Evolutionary conservation across 2,329 filamentous ascomycete species (phyloP).

Genomic region (Blastomyces parvus): DNA sequence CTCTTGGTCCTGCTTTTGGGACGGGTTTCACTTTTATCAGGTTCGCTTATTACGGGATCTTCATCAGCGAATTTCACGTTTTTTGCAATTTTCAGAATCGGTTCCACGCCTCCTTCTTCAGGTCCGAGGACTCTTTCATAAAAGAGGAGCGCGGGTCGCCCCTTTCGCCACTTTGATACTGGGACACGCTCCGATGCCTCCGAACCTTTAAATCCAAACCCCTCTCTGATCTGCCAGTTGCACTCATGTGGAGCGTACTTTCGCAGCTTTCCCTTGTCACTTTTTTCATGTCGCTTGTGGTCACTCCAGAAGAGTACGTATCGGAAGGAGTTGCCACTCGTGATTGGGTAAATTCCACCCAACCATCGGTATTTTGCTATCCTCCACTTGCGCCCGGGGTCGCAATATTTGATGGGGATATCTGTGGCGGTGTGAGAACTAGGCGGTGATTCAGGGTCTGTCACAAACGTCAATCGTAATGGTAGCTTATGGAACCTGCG

Average conservation of each 20-base stretch:
- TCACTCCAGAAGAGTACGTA: slow-evolving; percentile 28
- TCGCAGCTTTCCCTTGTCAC: slow-evolving; percentile 16
- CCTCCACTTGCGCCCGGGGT: slow-evolving; percentile 13
- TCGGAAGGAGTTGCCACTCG: slow-evolving; percentile 1
- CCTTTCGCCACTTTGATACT: slow-evolving; percentile 18
- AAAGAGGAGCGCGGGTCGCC: slow-evolving; percentile 23
- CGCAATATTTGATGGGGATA: slow-evolving; percentile 20
- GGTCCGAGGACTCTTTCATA: slow-evolving; percentile 29
- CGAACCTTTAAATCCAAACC: slow-evolving; percentile 14
- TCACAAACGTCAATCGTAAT: slow-evolving; percentile 24
- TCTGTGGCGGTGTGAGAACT: slow-evolving; percentile 21
- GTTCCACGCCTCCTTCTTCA: slow-evolving; percentile 12
- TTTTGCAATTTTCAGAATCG: slow-evolving; percentile 11
- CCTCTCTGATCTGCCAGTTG: slow-evolving; percentile 23
- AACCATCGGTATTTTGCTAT: slow-evolving; percentile 30
- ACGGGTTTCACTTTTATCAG: neutral
- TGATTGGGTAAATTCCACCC: slow-evolving; percentile 27
- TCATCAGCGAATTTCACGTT: neutral
- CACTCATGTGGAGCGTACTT: slow-evolving; percentile 26
- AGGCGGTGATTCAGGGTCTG: slow-evolving; percentile 13
- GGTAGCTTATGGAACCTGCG: slow-evolving; percentile 20
- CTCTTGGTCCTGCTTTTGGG: neutral
- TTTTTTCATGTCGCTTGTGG: slow-evolving; percentile 20
- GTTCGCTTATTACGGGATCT: too few species aligned
- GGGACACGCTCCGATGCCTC: slow-evolving; percentile 20